These are phyloP conservation scores for Raphidocelis subcapitata DNA, from an alignment of 139 green algal genomes.

Conservation along the genomic window DNA sequence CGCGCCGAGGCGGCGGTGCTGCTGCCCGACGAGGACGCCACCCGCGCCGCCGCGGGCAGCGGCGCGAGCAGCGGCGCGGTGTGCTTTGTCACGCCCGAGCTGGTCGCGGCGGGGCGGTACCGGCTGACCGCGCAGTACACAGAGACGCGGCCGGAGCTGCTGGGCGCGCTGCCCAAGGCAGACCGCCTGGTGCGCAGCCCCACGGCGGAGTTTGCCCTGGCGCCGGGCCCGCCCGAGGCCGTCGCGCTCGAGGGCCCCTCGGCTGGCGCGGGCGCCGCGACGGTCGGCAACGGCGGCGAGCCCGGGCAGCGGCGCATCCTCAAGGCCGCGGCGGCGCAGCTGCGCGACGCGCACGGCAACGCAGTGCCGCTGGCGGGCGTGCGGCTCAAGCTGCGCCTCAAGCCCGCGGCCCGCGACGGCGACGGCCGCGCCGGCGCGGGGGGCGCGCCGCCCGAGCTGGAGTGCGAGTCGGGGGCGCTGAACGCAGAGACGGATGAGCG, in stretches of 20 bases:
- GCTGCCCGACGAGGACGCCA: background rate
- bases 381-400: background rate
- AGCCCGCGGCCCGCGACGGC: background rate
- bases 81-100: constrained; percentile 11
- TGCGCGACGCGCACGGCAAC: background rate
- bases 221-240: constrained; percentile 29
- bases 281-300: constrained; percentile 28
- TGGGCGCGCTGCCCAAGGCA: constrained; percentile 38
- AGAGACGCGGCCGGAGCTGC: constrained; percentile 46
- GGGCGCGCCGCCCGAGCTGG: constrained; percentile 35
- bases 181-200: constrained; percentile 46
- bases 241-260: constrained; percentile 34
- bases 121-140: constrained; percentile 45
- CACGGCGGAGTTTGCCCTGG: constrained; percentile 36
- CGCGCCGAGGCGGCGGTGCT: background rate
- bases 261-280: background rate
- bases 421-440: background rate
- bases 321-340: background rate
- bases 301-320: constrained; percentile 6
- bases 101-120: constrained; percentile 42
- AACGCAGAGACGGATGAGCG: constrained; percentile 36
- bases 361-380: constrained; percentile 11
- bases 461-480: constrained; percentile 2
- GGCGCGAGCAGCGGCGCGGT: too few species aligned
- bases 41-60: background rate